Percentiles rank a stretch among this genome's conserved stretches.
Conservation (phyloP, 169 alveolate genomes). For the Amoebophrya sp. region DNA sequence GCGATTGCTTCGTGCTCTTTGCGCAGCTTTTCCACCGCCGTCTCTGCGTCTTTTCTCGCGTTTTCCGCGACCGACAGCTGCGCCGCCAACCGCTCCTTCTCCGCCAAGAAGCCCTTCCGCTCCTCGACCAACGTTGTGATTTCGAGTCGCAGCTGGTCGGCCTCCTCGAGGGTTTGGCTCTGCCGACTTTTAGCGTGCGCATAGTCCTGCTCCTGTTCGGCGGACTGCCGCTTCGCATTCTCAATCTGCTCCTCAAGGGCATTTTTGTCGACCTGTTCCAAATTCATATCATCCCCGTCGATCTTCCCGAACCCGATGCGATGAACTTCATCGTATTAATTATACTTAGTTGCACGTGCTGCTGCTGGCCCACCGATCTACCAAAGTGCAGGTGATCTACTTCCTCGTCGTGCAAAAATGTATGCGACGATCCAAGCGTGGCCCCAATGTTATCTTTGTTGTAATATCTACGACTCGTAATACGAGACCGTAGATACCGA, state of each 20-base stretch:
- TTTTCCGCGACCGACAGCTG: neutral
- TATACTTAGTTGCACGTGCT: neutral
- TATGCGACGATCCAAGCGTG: neutral
- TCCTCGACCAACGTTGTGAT: neutral
- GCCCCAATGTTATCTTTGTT: neutral
- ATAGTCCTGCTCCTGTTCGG: neutral
- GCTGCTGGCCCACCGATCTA: neutral
- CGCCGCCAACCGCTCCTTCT: neutral
- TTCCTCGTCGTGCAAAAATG: neutral
- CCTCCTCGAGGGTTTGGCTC: neutral
- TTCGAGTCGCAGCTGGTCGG: neutral
- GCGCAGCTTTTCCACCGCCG: neutral
- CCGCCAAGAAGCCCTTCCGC: neutral
- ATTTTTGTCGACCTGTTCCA: too few relatives aligned
- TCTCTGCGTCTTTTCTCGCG: neutral
- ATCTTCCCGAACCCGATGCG: neutral
- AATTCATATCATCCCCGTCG: too few relatives aligned
- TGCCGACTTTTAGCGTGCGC: neutral
- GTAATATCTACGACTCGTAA: neutral
- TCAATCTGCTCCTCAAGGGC: neutral
- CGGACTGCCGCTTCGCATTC: neutral
- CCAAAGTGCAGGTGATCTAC: too few relatives aligned
- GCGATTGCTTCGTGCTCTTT: neutral
- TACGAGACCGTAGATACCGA: neutral
- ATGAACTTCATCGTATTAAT: neutral